Evolutionary conservation across 2,329 filamentous ascomycete genomes (phyloP).

Genomic region (Daldinia sp.): DNA sequence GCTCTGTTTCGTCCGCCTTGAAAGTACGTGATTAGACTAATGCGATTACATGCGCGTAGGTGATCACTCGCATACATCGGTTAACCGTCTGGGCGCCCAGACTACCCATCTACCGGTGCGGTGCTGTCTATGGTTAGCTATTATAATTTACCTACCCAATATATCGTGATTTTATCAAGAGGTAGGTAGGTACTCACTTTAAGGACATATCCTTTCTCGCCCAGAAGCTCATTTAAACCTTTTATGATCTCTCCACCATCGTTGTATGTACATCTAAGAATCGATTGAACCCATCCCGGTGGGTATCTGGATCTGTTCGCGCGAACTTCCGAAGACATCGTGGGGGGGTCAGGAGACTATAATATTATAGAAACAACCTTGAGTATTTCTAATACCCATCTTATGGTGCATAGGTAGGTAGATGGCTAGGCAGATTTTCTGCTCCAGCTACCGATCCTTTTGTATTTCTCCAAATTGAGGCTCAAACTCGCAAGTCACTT

Average conservation of each 20-base stretch:
- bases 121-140: constrained; percentile 7
- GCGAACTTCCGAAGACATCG: not conserved
- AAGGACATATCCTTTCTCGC: not conserved
- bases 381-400: too few species aligned
- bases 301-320: not conserved
- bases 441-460: not conserved
- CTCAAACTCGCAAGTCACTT: not conserved
- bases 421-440: not conserved
- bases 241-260: constrained; percentile 5
- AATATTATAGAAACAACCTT: too few species aligned
- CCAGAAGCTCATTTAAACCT: constrained; percentile 9
- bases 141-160: too few species aligned
- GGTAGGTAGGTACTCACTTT: constrained; percentile 18
- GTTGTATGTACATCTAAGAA: constrained; percentile 14
- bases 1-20: constrained; percentile 16
- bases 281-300: constrained; percentile 5
- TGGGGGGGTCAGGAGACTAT: too few species aligned
- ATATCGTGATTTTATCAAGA: not conserved
- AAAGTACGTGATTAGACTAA: not conserved
- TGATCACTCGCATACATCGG: not conserved
- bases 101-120: constrained; percentile 20
- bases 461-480: not conserved
- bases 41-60: not conserved
- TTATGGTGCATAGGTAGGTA: too few species aligned
- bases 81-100: constrained; percentile 13